Percentiles rank a stretch among this genome's conserved stretches.
phyloP scores from a whole-genome alignment of 2,329 filamentous ascomycete species.

The Aspergillus viridinutans region DNA sequence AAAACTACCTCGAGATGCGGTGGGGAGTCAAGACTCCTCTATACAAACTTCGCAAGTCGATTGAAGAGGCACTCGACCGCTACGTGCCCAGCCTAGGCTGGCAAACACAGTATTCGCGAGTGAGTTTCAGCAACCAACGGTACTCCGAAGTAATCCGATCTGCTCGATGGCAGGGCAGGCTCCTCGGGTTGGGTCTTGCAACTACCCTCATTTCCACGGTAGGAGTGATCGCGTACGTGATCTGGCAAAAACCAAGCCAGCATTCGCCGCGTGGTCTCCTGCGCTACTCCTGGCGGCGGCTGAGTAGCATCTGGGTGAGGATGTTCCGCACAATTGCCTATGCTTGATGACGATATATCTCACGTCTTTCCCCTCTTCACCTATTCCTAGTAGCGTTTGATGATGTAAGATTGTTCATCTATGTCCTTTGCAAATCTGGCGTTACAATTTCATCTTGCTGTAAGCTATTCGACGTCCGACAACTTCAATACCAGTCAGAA shows the following conservation, averaged over 20 bases:
- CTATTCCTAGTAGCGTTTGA: neutral
- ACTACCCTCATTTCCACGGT: slow-evolving; percentile 26
- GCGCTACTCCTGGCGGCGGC: slow-evolving; percentile 7
- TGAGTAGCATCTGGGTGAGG: slow-evolving; percentile 15
- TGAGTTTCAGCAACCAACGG: slow-evolving; percentile 89
- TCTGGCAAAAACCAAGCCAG: slow-evolving; percentile 27
- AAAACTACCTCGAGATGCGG: slow-evolving; percentile 94
- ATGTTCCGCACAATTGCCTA: slow-evolving; percentile 2
- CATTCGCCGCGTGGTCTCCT: slow-evolving; percentile 18
- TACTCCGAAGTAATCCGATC: slow-evolving; percentile 76
- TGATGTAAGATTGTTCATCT: neutral
- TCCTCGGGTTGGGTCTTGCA: slow-evolving; percentile 46
- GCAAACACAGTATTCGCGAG: slow-evolving; percentile 85
- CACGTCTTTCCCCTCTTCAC: neutral
- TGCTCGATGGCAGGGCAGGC: slow-evolving; percentile 64
- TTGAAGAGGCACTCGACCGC: slow-evolving; percentile 79
- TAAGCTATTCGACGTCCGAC: too few species aligned
- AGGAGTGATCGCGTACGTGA: slow-evolving; percentile 24
- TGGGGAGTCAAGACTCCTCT: slow-evolving; percentile 71
- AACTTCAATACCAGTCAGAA: too few species aligned
- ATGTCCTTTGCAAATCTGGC: too few species aligned
- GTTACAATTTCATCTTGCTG: neutral
- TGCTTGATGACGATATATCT: neutral
- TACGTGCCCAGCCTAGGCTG: slow-evolving; percentile 76
- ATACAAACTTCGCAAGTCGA: slow-evolving; percentile 75